Conservation (phyloP, 148 eudicot species). For the Polygonum maritimum region DNA sequence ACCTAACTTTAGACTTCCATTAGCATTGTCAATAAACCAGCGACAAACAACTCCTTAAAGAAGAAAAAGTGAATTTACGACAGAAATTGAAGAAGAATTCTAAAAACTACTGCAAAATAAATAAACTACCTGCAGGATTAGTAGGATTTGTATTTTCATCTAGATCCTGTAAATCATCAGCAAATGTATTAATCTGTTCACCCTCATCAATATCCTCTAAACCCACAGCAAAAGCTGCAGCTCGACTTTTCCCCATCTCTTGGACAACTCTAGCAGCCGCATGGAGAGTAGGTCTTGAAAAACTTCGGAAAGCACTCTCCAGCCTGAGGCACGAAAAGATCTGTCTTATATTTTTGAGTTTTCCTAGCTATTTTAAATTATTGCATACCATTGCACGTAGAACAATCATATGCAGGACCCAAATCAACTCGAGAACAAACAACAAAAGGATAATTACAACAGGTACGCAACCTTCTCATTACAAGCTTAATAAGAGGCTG, state of each 20-base stretch:
- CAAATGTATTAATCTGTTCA: slow-evolving; percentile 55
- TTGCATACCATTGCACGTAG: slow-evolving; percentile 20
- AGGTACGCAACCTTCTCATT: slow-evolving; percentile 69
- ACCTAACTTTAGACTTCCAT: too few species aligned
- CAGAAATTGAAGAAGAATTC: too few species aligned
- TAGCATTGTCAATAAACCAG: too few species aligned
- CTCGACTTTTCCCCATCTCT: slow-evolving; percentile 99
- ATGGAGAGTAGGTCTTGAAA: slow-evolving; percentile 90
- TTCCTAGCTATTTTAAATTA: not conserved
- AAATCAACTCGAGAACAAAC: not conserved
- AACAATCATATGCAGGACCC: not conserved
- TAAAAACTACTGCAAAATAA: too few species aligned
- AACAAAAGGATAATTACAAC: not conserved
- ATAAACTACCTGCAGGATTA: slow-evolving; percentile 35
- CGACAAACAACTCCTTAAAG: too few species aligned
- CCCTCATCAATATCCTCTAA: slow-evolving; percentile 91
- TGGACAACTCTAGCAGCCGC: slow-evolving; percentile 97
- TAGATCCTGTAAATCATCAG: slow-evolving; percentile 64
- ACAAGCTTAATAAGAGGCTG: slow-evolving; percentile 96
- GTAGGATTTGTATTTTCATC: slow-evolving; percentile 62
- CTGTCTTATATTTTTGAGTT: not conserved
- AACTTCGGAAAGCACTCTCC: slow-evolving; percentile 91
- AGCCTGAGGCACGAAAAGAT: slow-evolving; percentile 39
- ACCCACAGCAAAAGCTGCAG: slow-evolving; percentile 97
- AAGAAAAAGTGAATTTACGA: too few species aligned